Evolutionary conservation across 805 yeast species (phyloP).

Genomic region (Yamadazyma akitaensis): DNA sequence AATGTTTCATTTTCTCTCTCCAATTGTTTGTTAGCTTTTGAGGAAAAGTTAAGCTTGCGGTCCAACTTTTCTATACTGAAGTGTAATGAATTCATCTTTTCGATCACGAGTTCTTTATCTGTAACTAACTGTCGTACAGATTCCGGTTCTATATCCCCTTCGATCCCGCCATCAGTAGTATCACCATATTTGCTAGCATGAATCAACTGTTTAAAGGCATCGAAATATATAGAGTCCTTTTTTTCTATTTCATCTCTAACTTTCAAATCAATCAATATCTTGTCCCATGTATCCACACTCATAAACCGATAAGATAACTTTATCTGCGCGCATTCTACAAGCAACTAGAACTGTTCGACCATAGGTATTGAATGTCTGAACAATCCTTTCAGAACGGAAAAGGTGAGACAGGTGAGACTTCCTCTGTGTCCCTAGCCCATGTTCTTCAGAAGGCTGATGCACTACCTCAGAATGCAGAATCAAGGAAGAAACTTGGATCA

Average conservation of each 20-base stretch:
- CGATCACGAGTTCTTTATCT: conserved; percentile 6
- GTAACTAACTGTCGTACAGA: conserved; percentile 2
- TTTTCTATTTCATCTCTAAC: conserved; percentile 32
- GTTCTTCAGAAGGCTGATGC: not conserved
- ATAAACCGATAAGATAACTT: not conserved
- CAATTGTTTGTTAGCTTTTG: conserved; percentile 13
- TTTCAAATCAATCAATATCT: conserved; percentile 22
- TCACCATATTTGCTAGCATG: not conserved
- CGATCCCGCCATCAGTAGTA: not conserved
- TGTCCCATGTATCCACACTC: conserved; percentile 19
- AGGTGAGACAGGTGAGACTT: not conserved
- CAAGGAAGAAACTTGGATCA: not conserved
- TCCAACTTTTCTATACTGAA: conserved; percentile 24
- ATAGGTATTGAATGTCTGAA: not conserved
- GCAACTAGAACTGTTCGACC: not conserved
- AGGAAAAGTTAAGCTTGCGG: conserved; percentile 9
- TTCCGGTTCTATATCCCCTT: not conserved
- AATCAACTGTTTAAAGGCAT: conserved; percentile 31
- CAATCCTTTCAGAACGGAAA: not conserved
- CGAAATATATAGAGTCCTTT: conserved; percentile 27
- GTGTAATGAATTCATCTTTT: conserved; percentile 10
- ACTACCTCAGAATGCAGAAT: not conserved
- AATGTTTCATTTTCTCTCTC: conserved; percentile 18
- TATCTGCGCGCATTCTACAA: not conserved
- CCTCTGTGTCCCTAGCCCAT: not conserved